Conservation (phyloP, 371 early-diverging fungal species). For the Vairimorpha apis region DNA sequence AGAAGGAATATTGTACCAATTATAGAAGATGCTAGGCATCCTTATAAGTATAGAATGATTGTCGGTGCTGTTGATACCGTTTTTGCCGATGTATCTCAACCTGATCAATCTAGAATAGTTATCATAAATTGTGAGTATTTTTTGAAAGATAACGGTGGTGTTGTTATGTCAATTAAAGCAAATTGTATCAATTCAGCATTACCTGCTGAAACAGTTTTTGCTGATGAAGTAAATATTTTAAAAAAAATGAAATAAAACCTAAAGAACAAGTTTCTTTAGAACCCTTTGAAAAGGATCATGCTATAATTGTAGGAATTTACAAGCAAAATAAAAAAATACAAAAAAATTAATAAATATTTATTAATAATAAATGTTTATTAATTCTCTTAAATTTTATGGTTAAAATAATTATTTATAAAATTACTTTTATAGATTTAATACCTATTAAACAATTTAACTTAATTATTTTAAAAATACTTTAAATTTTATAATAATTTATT, state of each 20-base stretch:
- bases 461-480: too few species aligned
- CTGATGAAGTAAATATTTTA: conserved; percentile 95
- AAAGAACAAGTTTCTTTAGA: conserved; percentile 97
- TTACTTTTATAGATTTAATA: too few species aligned
- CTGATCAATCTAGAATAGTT: conserved; percentile 99
- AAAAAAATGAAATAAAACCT: conserved; percentile 93
- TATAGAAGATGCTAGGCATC: conserved; percentile 98
- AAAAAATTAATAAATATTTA: too few species aligned
- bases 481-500: too few species aligned
- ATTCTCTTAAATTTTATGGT: too few species aligned
- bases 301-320: conserved; percentile 80
- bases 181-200: conserved; percentile 99
- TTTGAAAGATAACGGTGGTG: conserved; percentile 89
- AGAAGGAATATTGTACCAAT: conserved; percentile 99
- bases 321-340: conserved; percentile 13
- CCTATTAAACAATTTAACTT: too few species aligned
- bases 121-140: conserved; percentile 95
- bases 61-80: conserved; percentile 98
- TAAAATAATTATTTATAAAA: too few species aligned
- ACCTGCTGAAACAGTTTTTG: conserved; percentile 92
- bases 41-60: conserved; percentile 99
- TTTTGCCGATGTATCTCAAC: conserved; percentile 99
- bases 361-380: too few species aligned
- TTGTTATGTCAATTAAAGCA: conserved; percentile 98
- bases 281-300: conserved; percentile 99